A percentile compares a stretch with the other conserved stretches of the same genome.
phyloP scores from a whole-genome alignment of 768 basidiomycete genomes.

The Suillus plorans region DNA sequence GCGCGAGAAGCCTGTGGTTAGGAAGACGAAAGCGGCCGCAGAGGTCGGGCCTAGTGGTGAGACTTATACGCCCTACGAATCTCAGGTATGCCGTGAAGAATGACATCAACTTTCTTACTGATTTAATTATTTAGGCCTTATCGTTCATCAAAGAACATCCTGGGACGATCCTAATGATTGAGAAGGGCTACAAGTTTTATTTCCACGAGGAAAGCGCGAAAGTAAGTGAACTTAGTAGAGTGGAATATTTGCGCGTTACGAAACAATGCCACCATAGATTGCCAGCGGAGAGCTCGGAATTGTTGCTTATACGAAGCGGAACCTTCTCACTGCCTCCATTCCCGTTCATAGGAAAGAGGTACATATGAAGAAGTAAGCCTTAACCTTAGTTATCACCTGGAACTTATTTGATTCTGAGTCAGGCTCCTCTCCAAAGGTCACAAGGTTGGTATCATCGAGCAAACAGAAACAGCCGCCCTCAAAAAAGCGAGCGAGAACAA shows the following conservation, averaged over 20 bases:
- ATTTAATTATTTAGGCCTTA: slow-evolving; percentile 17
- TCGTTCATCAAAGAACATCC: slow-evolving; percentile 66
- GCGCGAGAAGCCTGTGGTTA: slow-evolving; percentile 23
- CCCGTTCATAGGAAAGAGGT: slow-evolving; percentile 67
- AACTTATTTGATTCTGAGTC: background rate
- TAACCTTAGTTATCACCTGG: background rate
- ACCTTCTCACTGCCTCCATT: slow-evolving; percentile 74
- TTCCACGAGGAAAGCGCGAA: slow-evolving; percentile 87
- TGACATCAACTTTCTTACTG: background rate
- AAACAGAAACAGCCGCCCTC: slow-evolving; percentile 85
- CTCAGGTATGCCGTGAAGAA: slow-evolving; percentile 46
- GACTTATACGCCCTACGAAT: slow-evolving; percentile 74
- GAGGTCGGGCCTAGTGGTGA: slow-evolving; percentile 65
- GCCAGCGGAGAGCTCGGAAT: slow-evolving; percentile 80
- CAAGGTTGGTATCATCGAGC: slow-evolving; percentile 81
- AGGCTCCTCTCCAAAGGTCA: slow-evolving; percentile 77
- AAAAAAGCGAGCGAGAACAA: slow-evolving; percentile 81
- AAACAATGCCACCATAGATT: slow-evolving; percentile 41
- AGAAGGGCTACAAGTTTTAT: slow-evolving; percentile 81
- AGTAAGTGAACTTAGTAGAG: slow-evolving; percentile 35
- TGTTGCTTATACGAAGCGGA: slow-evolving; percentile 67
- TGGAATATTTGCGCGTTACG: background rate
- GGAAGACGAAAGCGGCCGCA: slow-evolving; percentile 38
- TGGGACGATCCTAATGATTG: slow-evolving; percentile 71
- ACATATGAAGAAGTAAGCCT: slow-evolving; percentile 72